These are phyloP conservation scores for Amylocystis lapponica DNA, from an alignment of 768 basidiomycete species.

Conservation along the genomic window DNA sequence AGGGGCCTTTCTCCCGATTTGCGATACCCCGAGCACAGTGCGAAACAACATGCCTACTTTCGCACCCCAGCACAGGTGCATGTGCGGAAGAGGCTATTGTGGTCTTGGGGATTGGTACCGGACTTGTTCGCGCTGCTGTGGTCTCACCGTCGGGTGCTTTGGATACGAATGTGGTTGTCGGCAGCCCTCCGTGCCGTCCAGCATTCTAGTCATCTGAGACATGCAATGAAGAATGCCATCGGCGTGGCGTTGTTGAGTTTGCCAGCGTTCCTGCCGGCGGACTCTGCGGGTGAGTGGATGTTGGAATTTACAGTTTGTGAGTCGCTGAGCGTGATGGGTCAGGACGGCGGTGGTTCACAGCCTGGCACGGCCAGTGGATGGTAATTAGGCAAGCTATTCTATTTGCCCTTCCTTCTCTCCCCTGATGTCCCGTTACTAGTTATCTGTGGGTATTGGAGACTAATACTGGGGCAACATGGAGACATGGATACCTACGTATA, in stretches of 20 bases:
- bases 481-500: conserved; percentile 39
- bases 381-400: conserved; percentile 29
- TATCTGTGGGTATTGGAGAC: conserved; percentile 49
- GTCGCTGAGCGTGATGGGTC: not conserved
- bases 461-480: conserved; percentile 47
- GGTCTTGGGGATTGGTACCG: conserved; percentile 7
- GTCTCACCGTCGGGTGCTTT: conserved; percentile 19
- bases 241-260: conserved; percentile 38
- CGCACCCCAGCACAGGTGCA: too few species aligned
- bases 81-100: conserved; percentile 1
- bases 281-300: conserved; percentile 25
- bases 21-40: conserved; percentile 2
- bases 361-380: conserved; percentile 43
- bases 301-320: not conserved
- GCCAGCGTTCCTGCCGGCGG: conserved; percentile 37
- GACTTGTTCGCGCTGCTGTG: conserved; percentile 15
- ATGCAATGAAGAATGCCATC: conserved; percentile 41
- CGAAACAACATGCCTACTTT: too few species aligned
- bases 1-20: conserved; percentile 7
- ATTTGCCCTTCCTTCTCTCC: not conserved
- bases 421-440: conserved; percentile 9
- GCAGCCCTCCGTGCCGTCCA: conserved; percentile 22
- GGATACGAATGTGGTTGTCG: conserved; percentile 29
- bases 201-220: conserved; percentile 38
- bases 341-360: conserved; percentile 35